These are phyloP conservation scores for maize (Zea mays) DNA, from an alignment of 176 grass and related monocot species.

Conservation along the genomic window Zm-B73-REFERENCE-NAM-5.0 NC_050099.1:206713001-206713500, in stretches of 20 bases:
- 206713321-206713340: background rate
- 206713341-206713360: background rate
- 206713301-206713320: background rate
- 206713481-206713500: background rate
- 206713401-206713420: background rate
- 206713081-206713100: slow-evolving; percentile 78
- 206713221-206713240: background rate
- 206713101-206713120: slow-evolving; percentile 83
- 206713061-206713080: slow-evolving; percentile 95
- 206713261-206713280: background rate
- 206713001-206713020: slow-evolving; percentile 95
- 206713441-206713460: slow-evolving; percentile 11
- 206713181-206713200: background rate
- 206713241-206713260: background rate
- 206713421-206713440: background rate
- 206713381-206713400: slow-evolving; percentile 5
- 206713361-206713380: background rate
- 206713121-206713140: background rate
- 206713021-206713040: slow-evolving; percentile 94
- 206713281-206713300: background rate
- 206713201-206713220: background rate
- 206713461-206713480: background rate
- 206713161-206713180: background rate
- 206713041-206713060: slow-evolving; percentile 75
- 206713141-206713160: background rate